Conservation (phyloP, 345 rosid species). For the Aegle marmelos region DNA sequence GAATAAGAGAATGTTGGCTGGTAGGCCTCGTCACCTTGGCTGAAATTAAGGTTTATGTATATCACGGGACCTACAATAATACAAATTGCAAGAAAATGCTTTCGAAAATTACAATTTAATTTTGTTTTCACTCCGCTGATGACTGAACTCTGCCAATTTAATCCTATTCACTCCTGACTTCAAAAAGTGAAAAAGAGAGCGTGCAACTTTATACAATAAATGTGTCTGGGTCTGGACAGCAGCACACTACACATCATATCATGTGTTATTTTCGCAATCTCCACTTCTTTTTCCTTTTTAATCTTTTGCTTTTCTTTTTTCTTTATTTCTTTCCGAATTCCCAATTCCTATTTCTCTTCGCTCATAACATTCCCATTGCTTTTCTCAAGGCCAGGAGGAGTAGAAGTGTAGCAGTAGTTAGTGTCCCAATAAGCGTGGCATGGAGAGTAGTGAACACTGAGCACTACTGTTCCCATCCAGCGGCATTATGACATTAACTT, state of each 20-base stretch:
- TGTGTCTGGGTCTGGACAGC: background rate
- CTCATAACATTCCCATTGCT: background rate
- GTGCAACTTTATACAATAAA: slow-evolving; percentile 22
- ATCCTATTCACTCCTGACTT: background rate
- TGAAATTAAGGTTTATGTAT: background rate
- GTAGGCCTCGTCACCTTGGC: background rate
- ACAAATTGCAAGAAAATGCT: background rate
- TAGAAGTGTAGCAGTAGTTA: background rate
- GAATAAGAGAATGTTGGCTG: background rate
- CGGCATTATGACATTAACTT: background rate
- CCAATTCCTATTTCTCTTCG: background rate
- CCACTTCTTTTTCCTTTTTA: background rate
- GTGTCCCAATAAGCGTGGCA: background rate
- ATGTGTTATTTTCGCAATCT: background rate
- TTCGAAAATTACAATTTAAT: background rate
- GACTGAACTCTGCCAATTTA: background rate
- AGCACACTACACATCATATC: background rate
- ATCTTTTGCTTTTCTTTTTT: background rate
- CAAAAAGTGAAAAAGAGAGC: slow-evolving; percentile 12
- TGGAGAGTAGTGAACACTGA: background rate
- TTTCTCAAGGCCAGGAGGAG: background rate
- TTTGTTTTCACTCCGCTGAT: background rate
- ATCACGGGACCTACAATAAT: background rate
- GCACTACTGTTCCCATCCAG: background rate
- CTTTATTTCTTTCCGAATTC: background rate